phyloP scores from a whole-genome alignment of 257 asterid genomes.

The Cinchona pubescens region DNA sequence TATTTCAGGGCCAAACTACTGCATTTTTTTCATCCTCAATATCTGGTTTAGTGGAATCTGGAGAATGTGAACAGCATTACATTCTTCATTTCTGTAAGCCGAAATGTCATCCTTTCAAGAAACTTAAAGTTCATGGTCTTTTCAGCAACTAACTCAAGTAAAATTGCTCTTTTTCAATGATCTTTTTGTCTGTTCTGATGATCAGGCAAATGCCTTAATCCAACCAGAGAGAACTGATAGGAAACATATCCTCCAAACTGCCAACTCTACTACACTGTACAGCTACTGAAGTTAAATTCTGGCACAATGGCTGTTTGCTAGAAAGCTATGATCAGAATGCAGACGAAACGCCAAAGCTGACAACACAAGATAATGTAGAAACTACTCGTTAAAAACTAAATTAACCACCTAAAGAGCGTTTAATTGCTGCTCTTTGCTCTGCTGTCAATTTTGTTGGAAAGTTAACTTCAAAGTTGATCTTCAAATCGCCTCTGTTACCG shows the following conservation, averaged over 20 bases:
- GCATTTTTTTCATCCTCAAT: background rate
- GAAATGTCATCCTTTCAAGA: background rate
- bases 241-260: background rate
- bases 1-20: too few species aligned
- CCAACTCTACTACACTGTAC: background rate
- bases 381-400: background rate
- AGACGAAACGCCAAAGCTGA: background rate
- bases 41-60: background rate
- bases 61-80: background rate
- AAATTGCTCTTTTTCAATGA: background rate
- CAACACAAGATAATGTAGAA: background rate
- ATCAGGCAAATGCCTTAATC: background rate
- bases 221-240: background rate
- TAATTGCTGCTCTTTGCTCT: constrained; percentile 60
- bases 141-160: background rate
- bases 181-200: background rate
- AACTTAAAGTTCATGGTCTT: background rate
- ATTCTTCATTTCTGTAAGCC: background rate
- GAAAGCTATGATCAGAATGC: background rate
- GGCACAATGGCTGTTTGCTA: background rate
- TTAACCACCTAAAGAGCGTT: constrained; percentile 48
- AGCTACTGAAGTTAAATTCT: background rate
- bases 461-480: constrained; percentile 55
- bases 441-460: constrained; percentile 61
- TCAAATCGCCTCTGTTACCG: constrained; percentile 59